Conservation (phyloP, 164 flowering plant genomes). For the Liquidambar formosana region DNA sequence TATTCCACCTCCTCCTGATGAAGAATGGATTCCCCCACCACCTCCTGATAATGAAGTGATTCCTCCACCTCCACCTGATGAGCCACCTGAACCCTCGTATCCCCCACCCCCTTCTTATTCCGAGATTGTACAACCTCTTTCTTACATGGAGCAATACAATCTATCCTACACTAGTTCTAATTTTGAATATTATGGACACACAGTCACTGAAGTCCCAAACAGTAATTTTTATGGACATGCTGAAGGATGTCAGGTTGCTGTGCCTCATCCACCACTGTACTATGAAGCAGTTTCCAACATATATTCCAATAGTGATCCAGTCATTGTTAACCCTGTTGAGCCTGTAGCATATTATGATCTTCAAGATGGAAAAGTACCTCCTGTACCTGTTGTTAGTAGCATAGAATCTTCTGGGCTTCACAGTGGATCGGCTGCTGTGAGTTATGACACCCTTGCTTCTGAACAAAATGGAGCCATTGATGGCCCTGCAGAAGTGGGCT, state of each 20-base stretch:
- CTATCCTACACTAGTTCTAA: slow-evolving; percentile 40
- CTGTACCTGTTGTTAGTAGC: slow-evolving; percentile 27
- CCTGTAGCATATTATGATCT: slow-evolving; percentile 46
- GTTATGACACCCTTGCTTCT: slow-evolving; percentile 29
- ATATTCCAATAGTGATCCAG: slow-evolving; percentile 38
- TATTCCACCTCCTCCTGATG: slow-evolving; percentile 76
- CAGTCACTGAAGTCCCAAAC: slow-evolving; percentile 34
- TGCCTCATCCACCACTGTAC: slow-evolving; percentile 43
- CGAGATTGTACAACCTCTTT: slow-evolving; percentile 43
- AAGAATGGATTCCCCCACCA: slow-evolving; percentile 92
- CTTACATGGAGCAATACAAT: slow-evolving; percentile 50
- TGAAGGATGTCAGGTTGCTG: slow-evolving; percentile 46
- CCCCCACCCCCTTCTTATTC: slow-evolving; percentile 44
- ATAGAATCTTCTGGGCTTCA: slow-evolving; percentile 36
- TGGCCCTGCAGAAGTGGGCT: slow-evolving; percentile 19
- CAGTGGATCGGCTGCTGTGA: slow-evolving; percentile 24
- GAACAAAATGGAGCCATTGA: slow-evolving; percentile 24
- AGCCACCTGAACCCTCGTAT: slow-evolving; percentile 45
- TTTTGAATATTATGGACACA: slow-evolving; percentile 55
- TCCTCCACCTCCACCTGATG: slow-evolving; percentile 94
- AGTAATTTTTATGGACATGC: slow-evolving; percentile 46
- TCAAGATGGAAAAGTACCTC: slow-evolving; percentile 40
- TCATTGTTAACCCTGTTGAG: slow-evolving; percentile 39
- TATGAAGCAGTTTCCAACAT: slow-evolving; percentile 42
- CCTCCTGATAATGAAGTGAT: slow-evolving; percentile 79